Evolutionary conservation across 2,329 filamentous ascomycete genomes (phyloP).

Genomic region (Colletotrichum shisoi): DNA sequence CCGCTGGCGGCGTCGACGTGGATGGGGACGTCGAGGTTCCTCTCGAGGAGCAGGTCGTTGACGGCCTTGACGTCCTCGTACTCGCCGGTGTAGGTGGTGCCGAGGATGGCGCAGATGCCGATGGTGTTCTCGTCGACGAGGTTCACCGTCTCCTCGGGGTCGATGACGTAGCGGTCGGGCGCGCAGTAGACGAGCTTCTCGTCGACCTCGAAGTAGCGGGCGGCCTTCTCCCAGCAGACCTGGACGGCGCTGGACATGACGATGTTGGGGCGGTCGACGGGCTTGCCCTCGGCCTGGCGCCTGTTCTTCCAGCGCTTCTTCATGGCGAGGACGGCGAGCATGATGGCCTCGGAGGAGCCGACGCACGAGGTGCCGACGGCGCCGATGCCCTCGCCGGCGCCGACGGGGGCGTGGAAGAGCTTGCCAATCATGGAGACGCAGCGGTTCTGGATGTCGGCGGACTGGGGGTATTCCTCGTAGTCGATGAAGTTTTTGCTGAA

Average conservation of each 20-base stretch:
- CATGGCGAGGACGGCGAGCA: constrained; percentile 86
- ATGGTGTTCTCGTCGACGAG: constrained; percentile 77
- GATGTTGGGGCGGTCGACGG: constrained; percentile 82
- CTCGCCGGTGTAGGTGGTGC: constrained; percentile 93
- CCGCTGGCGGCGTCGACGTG: constrained; percentile 94
- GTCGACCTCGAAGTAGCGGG: constrained; percentile 90
- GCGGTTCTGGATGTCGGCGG: constrained; percentile 87
- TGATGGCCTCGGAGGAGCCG: constrained; percentile 88
- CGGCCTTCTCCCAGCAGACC: constrained; percentile 95
- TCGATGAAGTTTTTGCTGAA: constrained; percentile 97
- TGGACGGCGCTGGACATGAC: constrained; percentile 96
- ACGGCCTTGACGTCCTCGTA: constrained; percentile 94
- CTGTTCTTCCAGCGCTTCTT: constrained; percentile 93
- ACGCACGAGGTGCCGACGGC: constrained; percentile 88
- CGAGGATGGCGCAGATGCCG: constrained; percentile 89
- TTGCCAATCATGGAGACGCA: constrained; percentile 90
- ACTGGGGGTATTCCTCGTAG: constrained; percentile 84
- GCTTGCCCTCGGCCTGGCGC: constrained; percentile 82
- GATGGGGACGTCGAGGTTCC: constrained; percentile 80
- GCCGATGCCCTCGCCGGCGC: constrained; percentile 61
- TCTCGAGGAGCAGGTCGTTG: constrained; percentile 83
- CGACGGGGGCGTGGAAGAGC: constrained; percentile 80
- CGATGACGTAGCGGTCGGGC: constrained; percentile 68
- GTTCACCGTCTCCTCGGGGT: constrained; percentile 67
- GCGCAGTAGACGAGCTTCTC: constrained; percentile 79